phyloP scores from a whole-genome alignment of 257 asterid genomes.

The Lantana camara region DNA sequence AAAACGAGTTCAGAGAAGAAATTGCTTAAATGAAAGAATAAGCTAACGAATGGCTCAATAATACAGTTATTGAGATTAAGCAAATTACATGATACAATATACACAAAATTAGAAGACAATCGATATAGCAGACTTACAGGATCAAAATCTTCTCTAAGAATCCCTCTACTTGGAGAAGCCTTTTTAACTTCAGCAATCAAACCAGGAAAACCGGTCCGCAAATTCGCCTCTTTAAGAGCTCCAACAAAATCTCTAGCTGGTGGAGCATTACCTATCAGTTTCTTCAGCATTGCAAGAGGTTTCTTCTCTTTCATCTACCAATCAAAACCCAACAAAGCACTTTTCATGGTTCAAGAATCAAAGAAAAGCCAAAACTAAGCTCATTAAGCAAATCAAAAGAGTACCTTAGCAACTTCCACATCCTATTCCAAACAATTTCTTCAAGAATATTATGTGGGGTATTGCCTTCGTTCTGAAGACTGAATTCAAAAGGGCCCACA shows the following conservation, averaged over 20 bases:
- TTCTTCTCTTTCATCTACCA: too few species aligned
- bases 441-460: slow-evolving; percentile 82
- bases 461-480: slow-evolving; percentile 78
- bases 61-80: too few species aligned
- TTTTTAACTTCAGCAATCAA: slow-evolving; percentile 93
- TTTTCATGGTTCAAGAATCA: slow-evolving; percentile 9
- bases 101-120: too few species aligned
- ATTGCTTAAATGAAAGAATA: not conserved
- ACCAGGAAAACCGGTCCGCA: slow-evolving; percentile 74
- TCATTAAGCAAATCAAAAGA: slow-evolving; percentile 27
- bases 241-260: slow-evolving; percentile 76
- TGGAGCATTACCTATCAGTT: slow-evolving; percentile 52
- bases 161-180: slow-evolving; percentile 95
- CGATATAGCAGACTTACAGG: slow-evolving; percentile 83
- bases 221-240: slow-evolving; percentile 70
- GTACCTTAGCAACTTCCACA: slow-evolving; percentile 70
- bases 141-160: slow-evolving; percentile 79
- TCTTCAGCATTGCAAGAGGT: slow-evolving; percentile 50
- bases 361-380: not conserved
- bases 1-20: not conserved
- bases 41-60: too few species aligned
- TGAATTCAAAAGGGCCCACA: slow-evolving; percentile 88
- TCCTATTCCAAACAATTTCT: slow-evolving; percentile 86
- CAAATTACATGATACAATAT: too few species aligned
- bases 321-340: slow-evolving; percentile 17